Evolutionary conservation across 306 rosid genomes (phyloP).

Genomic region (Astragalus glycyphyllos): DNA sequence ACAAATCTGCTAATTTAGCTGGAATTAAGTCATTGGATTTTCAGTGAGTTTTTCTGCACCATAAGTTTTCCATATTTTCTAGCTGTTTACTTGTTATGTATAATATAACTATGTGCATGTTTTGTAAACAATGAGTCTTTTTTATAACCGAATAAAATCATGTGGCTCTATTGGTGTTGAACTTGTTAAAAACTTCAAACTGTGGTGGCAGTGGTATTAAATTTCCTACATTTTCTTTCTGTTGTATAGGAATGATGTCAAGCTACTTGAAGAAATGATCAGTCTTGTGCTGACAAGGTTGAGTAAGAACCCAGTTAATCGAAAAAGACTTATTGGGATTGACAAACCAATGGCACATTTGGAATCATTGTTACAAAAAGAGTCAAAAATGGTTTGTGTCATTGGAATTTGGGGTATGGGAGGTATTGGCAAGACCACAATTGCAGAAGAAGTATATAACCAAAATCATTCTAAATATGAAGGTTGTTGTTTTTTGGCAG

Average conservation of each 20-base stretch:
- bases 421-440: constrained; percentile 33
- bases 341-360: background rate
- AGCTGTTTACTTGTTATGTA: too few relatives aligned
- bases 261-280: constrained; percentile 10
- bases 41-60: background rate
- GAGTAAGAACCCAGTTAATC: background rate
- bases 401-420: constrained; percentile 45
- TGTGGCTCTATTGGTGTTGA: too few relatives aligned
- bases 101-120: too few relatives aligned
- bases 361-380: background rate
- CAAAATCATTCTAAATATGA: background rate
- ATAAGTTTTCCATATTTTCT: too few relatives aligned
- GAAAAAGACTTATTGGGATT: constrained; percentile 20
- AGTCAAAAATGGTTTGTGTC: background rate
- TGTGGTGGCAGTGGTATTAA: background rate
- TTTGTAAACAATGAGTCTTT: too few relatives aligned
- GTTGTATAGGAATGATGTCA: constrained; percentile 10
- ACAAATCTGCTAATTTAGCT: background rate
- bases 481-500: background rate
- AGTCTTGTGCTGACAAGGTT: background rate
- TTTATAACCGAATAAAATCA: too few relatives aligned
- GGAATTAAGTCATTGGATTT: background rate
- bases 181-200: background rate
- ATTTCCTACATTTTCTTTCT: background rate
- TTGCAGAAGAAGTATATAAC: constrained; percentile 10